Evolutionary conservation across 768 basidiomycete species (phyloP).

Genomic region (Mycena rebaudengoi): DNA sequence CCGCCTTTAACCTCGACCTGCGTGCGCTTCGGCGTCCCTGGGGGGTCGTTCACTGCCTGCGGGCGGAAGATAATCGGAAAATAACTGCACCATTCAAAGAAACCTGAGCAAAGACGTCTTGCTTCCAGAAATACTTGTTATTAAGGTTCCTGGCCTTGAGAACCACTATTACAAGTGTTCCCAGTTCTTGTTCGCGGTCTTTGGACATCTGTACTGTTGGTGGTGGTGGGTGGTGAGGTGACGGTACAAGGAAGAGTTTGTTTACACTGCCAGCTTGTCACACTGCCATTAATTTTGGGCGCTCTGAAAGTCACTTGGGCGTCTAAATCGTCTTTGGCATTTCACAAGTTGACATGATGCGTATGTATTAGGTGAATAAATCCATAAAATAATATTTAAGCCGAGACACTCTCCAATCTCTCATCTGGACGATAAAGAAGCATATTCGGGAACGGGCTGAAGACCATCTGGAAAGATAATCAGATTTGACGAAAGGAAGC

Average conservation of each 20-base stretch:
- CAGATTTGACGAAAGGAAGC: background rate
- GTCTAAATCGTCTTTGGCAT: background rate
- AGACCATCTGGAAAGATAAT: constrained; percentile 52
- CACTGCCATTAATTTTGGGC: background rate
- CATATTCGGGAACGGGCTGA: constrained; percentile 61
- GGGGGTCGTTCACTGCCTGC: constrained; percentile 16
- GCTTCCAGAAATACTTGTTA: constrained; percentile 91
- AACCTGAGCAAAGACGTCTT: constrained; percentile 84
- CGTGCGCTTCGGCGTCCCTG: constrained; percentile 72
- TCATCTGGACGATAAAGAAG: constrained; percentile 56
- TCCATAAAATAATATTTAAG: background rate
- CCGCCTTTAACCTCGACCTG: constrained; percentile 85
- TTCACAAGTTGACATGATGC: too few relatives aligned
- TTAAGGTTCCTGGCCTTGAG: constrained; percentile 86
- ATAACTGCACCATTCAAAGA: constrained; percentile 57
- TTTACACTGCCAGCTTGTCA: too few relatives aligned
- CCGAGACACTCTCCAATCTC: background rate
- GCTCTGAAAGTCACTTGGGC: background rate
- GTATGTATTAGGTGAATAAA: background rate
- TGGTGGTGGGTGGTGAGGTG: background rate
- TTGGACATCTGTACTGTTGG: too few relatives aligned
- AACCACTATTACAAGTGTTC: constrained; percentile 68
- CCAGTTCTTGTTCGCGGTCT: constrained; percentile 28
- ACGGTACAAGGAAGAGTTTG: background rate
- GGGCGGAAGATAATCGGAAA: background rate